Evolutionary conservation across 352 stramenopile genomes (phyloP).

Genomic region (Phytophthora multivora): DNA sequence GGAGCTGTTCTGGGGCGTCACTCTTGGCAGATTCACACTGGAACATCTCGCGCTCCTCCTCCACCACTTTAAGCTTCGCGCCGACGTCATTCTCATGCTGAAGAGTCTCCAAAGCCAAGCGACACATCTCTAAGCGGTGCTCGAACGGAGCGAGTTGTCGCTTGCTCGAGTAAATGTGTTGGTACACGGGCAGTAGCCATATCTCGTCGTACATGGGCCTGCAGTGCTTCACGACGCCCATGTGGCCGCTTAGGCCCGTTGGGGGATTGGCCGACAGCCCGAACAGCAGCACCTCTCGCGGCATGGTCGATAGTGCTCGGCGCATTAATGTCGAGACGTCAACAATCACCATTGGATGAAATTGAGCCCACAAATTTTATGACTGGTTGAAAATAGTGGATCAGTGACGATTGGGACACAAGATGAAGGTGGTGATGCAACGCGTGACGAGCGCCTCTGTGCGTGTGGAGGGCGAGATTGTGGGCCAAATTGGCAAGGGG

Average conservation of each 20-base stretch:
- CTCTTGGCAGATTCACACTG: slow-evolving; percentile 37
- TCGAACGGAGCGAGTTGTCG: slow-evolving; percentile 73
- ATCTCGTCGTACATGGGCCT: slow-evolving; percentile 78
- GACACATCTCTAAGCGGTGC: slow-evolving; percentile 76
- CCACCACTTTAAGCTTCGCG: slow-evolving; percentile 52
- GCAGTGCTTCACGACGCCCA: slow-evolving; percentile 77
- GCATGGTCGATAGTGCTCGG: background rate
- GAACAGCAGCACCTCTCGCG: slow-evolving; percentile 75
- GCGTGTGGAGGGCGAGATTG: slow-evolving; percentile 73
- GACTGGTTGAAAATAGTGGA: slow-evolving; percentile 24
- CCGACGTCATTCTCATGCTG: slow-evolving; percentile 1
- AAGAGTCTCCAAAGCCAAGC: slow-evolving; percentile 55
- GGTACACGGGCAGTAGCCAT: slow-evolving; percentile 90
- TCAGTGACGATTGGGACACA: background rate
- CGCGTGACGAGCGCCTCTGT: slow-evolving; percentile 82
- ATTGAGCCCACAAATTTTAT: background rate
- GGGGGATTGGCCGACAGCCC: slow-evolving; percentile 88
- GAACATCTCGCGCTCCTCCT: slow-evolving; percentile 75
- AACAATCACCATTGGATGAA: slow-evolving; percentile 25
- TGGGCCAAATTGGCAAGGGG: slow-evolving; percentile 77
- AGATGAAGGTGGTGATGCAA: slow-evolving; percentile 84
- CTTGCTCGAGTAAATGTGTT: slow-evolving; percentile 89
- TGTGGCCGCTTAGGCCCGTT: slow-evolving; percentile 71
- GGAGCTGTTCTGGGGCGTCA: slow-evolving; percentile 30
- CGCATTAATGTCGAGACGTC: background rate